Evolutionary conservation across 306 rosid species (phyloP).

Genomic region (Rosa lucieae): DNA sequence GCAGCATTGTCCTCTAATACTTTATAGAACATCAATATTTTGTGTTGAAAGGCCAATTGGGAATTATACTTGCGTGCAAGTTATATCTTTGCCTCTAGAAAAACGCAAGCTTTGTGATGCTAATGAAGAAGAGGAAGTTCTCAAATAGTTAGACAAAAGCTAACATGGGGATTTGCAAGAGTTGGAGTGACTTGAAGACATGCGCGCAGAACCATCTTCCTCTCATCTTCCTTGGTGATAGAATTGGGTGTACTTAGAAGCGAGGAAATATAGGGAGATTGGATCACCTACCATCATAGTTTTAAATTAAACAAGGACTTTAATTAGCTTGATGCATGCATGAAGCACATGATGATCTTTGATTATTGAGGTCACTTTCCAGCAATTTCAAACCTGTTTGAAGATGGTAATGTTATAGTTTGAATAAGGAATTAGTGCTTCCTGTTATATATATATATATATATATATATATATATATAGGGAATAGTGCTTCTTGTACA

Average conservation of each 20-base stretch:
- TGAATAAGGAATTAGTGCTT: slow-evolving; percentile 8
- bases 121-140: slow-evolving; percentile 9
- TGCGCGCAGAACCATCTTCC: background rate
- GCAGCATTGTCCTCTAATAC: background rate
- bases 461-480: too few species aligned
- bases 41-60: background rate
- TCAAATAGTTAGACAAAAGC: background rate
- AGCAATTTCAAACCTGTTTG: slow-evolving; percentile 4
- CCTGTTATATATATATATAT: too few species aligned
- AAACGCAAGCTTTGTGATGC: slow-evolving; percentile 19
- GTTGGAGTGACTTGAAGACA: slow-evolving; percentile 37
- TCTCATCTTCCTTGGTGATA: background rate
- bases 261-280: slow-evolving; percentile 2
- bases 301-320: background rate
- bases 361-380: background rate
- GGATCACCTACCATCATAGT: slow-evolving; percentile 2
- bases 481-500: too few species aligned
- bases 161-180: background rate
- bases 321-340: background rate
- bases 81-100: slow-evolving; percentile 27
- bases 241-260: slow-evolving; percentile 11
- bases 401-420: background rate
- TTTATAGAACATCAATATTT: background rate
- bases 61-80: slow-evolving; percentile 46
- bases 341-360: slow-evolving; percentile 4